Evolutionary conservation across 352 stramenopile genomes (phyloP), one percentile per base, ranked within the genome.

Genomic region (Phytophthora cryptogea): DNA sequence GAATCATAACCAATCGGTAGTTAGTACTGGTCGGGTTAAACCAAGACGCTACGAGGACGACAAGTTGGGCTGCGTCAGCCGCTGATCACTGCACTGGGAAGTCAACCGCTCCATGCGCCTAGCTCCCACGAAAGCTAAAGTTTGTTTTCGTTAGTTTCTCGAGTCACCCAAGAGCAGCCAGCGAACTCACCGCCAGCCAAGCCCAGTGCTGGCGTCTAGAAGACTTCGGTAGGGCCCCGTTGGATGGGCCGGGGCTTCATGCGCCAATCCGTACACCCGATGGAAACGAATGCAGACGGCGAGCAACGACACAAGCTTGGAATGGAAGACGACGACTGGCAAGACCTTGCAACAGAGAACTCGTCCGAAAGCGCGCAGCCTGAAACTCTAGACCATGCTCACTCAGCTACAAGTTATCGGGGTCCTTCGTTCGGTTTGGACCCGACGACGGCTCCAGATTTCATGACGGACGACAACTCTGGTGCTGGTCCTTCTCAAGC

Each of bases 261-360:
- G 55, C 75, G 67, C 28, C 78, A 85, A 64, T 76, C 79, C 40
- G 79, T 90, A 45, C 75, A 92, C 64, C 82, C 80, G 32, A 90
- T 92, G 68, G 64, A 74, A 49, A 20, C 36, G 49, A 55, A 46
- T 10, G 52, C 41, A 63, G 49, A 67, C 43, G 51, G 57, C 45
- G 48, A 55, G 11, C 39, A 20, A 23, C 36, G 49, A 50, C 23
- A 36, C 49, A 71, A 67, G 45, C 9, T 67, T 6, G 56, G 28
- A 35, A 47, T 43, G 53, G 60, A 61, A 41, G 53, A 67, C 33
- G 52, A 69, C 59, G 63, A 62, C 17, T 64, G 42, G 51, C 55
- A 68, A 10, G 65, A 79, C 5, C 41, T 68, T 32, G 69, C 67
- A 56, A 69, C 59, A 14, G 66, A 77, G 41, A 70, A 70, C 39